Percentiles rank a stretch among this genome's conserved stretches.
Evolutionary conservation across 148 eudicot species (phyloP).

Genomic region (Euryodendron excelsum): DNA sequence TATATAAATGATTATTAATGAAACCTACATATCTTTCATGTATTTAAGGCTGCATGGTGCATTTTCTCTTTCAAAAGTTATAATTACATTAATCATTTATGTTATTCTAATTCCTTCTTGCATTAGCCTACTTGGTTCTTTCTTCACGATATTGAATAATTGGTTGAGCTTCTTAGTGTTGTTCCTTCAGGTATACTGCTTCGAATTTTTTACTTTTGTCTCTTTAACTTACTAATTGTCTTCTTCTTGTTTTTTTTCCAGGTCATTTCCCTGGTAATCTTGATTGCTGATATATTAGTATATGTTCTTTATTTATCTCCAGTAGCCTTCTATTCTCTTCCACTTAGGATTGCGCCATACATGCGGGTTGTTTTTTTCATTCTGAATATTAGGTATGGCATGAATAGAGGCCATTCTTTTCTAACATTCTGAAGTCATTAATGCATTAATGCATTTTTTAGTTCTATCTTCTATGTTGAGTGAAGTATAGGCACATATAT

Average conservation of each 20-base stretch:
- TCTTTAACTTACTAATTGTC: not conserved
- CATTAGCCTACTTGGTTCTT: not conserved
- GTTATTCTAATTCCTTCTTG: not conserved
- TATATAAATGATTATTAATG: not conserved
- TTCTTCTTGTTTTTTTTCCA: slow-evolving; percentile 28
- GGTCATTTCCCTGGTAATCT: slow-evolving; percentile 58
- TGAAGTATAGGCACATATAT: not conserved
- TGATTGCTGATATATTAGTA: slow-evolving; percentile 62
- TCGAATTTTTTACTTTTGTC: not conserved
- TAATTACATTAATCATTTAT: not conserved
- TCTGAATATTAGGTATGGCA: slow-evolving; percentile 66
- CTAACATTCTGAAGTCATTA: not conserved
- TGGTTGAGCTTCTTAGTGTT: slow-evolving; percentile 1
- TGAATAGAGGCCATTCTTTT: not conserved
- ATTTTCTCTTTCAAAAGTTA: not conserved
- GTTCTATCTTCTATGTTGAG: not conserved
- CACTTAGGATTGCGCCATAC: slow-evolving; percentile 88
- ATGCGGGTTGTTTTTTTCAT: slow-evolving; percentile 74
- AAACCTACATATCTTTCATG: not conserved
- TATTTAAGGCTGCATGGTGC: not conserved
- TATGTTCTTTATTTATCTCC: slow-evolving; percentile 62
- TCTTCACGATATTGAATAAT: not conserved
- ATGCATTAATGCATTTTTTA: not conserved
- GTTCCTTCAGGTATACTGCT: not conserved
- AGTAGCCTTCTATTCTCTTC: slow-evolving; percentile 54